Conservation (phyloP, 495 filamentous ascomycete species). For the Cercophora scortea region DNA sequence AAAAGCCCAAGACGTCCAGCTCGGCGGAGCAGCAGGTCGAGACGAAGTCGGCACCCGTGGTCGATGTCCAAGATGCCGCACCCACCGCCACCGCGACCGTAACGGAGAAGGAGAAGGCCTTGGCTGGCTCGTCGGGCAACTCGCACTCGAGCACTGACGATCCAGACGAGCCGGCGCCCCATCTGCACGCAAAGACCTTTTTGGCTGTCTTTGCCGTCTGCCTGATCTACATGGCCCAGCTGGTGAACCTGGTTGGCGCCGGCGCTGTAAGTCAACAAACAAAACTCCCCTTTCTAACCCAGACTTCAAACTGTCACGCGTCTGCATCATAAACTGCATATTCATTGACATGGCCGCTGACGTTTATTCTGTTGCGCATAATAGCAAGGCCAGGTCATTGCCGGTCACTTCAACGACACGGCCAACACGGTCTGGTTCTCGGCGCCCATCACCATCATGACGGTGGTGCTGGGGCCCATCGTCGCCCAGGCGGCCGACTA, state of each 20-base stretch:
- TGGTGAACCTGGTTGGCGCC: conserved; percentile 21
- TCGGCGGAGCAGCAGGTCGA: too few species aligned
- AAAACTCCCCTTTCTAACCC: too few species aligned
- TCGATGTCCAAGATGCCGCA: too few species aligned
- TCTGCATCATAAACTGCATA: too few species aligned
- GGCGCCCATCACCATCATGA: conserved; percentile 21
- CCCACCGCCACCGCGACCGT: neutral
- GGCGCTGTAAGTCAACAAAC: conserved; percentile 20
- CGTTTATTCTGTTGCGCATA: neutral
- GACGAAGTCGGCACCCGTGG: too few species aligned
- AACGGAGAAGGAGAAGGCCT: neutral
- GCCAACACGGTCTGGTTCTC: conserved; percentile 19
- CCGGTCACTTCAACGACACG: conserved; percentile 7
- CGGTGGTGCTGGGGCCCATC: conserved; percentile 21
- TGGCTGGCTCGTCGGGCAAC: too few species aligned
- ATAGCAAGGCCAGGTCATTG: conserved; percentile 23
- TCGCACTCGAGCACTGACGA: neutral
- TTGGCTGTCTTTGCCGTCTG: conserved; percentile 22
- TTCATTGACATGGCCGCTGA: too few species aligned
- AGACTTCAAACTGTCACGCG: too few species aligned
- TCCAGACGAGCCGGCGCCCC: conserved; percentile 12
- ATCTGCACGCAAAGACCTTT: conserved; percentile 22
- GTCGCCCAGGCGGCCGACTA: conserved; percentile 30
- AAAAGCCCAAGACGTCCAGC: too few species aligned
- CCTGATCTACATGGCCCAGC: conserved; percentile 26